These are phyloP conservation scores for Lactarius evosmus DNA, from an alignment of 768 basidiomycete species.

Conservation along the genomic window DNA sequence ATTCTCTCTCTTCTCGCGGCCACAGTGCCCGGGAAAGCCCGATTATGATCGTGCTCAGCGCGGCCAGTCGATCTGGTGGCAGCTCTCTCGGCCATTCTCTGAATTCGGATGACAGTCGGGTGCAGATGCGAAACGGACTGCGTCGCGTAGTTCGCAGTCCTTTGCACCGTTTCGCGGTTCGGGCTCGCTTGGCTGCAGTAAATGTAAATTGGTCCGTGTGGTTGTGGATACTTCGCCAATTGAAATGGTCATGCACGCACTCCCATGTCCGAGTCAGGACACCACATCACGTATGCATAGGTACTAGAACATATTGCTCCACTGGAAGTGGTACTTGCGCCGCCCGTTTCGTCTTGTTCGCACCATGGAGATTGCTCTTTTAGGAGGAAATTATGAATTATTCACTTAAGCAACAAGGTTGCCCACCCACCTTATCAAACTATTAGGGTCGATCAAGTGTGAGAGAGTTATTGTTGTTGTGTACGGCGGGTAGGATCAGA, in stretches of 20 bases:
- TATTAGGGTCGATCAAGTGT: conserved; percentile 10
- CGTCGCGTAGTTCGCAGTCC: not conserved
- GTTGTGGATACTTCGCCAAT: not conserved
- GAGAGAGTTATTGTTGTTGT: not conserved
- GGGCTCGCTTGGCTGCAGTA: not conserved
- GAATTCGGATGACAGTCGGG: not conserved
- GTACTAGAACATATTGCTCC: not conserved
- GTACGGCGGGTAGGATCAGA: not conserved
- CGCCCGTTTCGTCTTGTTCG: not conserved
- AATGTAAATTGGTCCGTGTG: not conserved
- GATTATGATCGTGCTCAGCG: not conserved
- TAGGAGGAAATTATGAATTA: not conserved
- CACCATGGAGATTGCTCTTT: not conserved
- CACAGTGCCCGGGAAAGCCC: not conserved
- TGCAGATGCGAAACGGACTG: not conserved
- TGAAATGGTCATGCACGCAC: not conserved
- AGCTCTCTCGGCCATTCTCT: not conserved
- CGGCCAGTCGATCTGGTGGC: no score
- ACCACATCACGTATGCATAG: not conserved
- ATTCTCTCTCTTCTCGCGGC: not conserved
- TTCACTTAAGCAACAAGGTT: conserved; percentile 17
- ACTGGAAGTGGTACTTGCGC: not conserved
- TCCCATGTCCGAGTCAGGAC: not conserved
- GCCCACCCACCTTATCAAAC: conserved; percentile 11
- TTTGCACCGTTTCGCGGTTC: not conserved